A percentile compares a stretch with the other conserved stretches of the same genome.
phyloP scores from a whole-genome alignment of 1,284 basidiomycete species.

The Cutaneotrichosporon dermatis region DNA sequence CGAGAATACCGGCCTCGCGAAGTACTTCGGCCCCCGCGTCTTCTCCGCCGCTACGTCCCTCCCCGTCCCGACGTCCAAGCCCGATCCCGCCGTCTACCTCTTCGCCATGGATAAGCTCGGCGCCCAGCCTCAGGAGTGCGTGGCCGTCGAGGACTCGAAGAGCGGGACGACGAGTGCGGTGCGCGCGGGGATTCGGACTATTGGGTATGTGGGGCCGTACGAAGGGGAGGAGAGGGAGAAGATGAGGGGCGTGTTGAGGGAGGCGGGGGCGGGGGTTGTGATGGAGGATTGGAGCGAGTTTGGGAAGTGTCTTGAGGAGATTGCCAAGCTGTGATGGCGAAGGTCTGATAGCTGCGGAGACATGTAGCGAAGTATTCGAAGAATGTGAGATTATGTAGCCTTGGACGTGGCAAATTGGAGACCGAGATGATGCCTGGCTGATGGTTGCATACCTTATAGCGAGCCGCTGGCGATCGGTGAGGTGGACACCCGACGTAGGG shows the following conservation, averaged over 20 bases:
- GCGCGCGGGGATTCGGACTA: constrained; percentile 21
- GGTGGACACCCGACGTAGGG: no score
- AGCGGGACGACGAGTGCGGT: constrained; percentile 23
- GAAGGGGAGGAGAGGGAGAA: constrained; percentile 15
- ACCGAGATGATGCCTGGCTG: no score
- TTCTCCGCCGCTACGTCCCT: constrained; percentile 24
- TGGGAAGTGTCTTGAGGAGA: constrained; percentile 9
- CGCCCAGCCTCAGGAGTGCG: constrained; percentile 9
- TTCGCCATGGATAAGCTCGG: constrained; percentile 18
- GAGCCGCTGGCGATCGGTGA: no score
- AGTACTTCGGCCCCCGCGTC: constrained; percentile 21
- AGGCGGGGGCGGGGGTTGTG: constrained; percentile 22
- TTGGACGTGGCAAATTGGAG: no score
- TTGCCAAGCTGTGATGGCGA: no score
- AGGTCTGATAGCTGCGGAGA: neutral
- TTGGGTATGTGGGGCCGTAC: constrained; percentile 30
- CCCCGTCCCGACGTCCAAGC: constrained; percentile 25
- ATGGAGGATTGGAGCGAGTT: constrained; percentile 28
- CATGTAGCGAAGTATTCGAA: neutral
- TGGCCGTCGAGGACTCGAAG: constrained; percentile 27
- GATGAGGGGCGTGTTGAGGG: constrained; percentile 17
- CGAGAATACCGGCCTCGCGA: constrained; percentile 14
- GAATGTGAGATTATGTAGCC: no score
- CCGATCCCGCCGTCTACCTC: constrained; percentile 30
- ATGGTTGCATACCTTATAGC: no score